phyloP scores from a whole-genome alignment of 2,329 filamentous ascomycete genomes.

The Fusarium sp. region DNA sequence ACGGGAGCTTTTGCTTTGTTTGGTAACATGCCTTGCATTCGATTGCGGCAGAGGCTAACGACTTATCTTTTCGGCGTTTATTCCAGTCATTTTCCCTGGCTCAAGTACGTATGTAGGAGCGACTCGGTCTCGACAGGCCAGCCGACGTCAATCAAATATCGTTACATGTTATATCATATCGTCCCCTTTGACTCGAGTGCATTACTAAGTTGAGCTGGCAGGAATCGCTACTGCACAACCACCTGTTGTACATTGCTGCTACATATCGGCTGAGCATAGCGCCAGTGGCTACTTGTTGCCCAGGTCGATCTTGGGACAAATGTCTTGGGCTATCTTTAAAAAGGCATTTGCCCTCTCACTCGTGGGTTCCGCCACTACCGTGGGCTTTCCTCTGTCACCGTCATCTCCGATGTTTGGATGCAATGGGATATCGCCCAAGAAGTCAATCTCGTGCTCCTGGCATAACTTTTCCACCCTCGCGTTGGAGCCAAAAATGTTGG shows the following conservation, averaged over 20 bases:
- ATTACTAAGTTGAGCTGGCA: constrained; percentile 37
- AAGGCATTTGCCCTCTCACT: constrained; percentile 80
- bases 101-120: constrained; percentile 42
- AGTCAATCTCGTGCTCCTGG: constrained; percentile 75
- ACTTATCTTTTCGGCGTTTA: constrained; percentile 44
- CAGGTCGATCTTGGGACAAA: constrained; percentile 59
- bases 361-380: constrained; percentile 85
- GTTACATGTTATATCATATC: constrained; percentile 16
- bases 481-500: constrained; percentile 77
- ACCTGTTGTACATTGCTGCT: constrained; percentile 2
- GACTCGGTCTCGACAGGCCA: constrained; percentile 20
- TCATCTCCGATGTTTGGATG: constrained; percentile 89
- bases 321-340: constrained; percentile 70
- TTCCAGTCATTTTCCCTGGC: constrained; percentile 37
- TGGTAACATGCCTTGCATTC: constrained; percentile 52
- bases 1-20: constrained; percentile 46
- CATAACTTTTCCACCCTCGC: constrained; percentile 76
- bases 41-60: constrained; percentile 58
- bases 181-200: constrained; percentile 19
- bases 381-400: constrained; percentile 87
- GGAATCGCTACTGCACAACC: constrained; percentile 13
- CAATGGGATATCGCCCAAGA: constrained; percentile 89
- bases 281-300: constrained; percentile 11
- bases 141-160: constrained; percentile 40
- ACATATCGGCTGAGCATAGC: constrained; percentile 12